phyloP scores from a whole-genome alignment of 2,329 filamentous ascomycete genomes.

The Trichothecium sympodiale region DNA sequence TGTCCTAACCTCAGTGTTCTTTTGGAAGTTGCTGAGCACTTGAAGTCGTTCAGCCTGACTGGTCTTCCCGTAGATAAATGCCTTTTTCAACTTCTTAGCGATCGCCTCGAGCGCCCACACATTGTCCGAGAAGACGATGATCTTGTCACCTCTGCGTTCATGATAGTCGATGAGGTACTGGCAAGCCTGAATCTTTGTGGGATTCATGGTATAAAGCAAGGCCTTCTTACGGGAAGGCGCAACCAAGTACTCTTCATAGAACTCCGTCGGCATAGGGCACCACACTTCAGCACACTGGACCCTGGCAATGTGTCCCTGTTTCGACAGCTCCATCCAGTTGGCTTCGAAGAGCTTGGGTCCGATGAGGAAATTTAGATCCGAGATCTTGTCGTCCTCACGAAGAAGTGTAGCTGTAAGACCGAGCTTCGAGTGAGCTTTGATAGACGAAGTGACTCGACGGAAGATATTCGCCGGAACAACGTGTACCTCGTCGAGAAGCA shows the following conservation, averaged over 20 bases:
- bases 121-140: constrained; percentile 93
- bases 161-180: constrained; percentile 93
- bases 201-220: constrained; percentile 89
- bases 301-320: constrained; percentile 91
- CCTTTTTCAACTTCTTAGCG: constrained; percentile 66
- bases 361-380: constrained; percentile 92
- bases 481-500: constrained; percentile 96
- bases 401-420: constrained; percentile 89
- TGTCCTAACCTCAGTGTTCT: constrained; percentile 75
- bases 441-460: constrained; percentile 80
- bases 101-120: constrained; percentile 79
- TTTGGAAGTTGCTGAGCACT: constrained; percentile 84
- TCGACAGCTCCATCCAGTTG: constrained; percentile 97
- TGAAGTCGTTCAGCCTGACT: constrained; percentile 68
- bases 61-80: constrained; percentile 79
- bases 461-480: constrained; percentile 97
- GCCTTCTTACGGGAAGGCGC: constrained; percentile 41
- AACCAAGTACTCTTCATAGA: constrained; percentile 87
- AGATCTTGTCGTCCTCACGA: constrained; percentile 96
- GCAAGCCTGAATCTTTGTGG: constrained; percentile 83
- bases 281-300: constrained; percentile 98
- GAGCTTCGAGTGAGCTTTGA: constrained; percentile 91
- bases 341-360: constrained; percentile 96
- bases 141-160: constrained; percentile 82
- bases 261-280: constrained; percentile 98